phyloP scores from a whole-genome alignment of 2,329 filamentous ascomycete species.

The Chrysoporthe austroafricana region DNA sequence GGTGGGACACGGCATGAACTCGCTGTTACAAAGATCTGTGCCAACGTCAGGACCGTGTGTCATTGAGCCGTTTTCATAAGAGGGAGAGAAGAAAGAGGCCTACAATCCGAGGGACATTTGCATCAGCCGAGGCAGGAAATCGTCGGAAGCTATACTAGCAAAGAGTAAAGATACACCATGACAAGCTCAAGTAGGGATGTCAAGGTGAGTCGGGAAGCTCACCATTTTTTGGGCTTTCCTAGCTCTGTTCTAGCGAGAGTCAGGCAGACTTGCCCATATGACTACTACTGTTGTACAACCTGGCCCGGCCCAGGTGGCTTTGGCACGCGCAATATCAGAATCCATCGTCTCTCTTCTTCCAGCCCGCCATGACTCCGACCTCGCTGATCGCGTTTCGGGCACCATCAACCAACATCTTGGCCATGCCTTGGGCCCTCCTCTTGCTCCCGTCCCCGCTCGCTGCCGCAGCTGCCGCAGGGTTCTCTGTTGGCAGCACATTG shows the following conservation, averaged over 20 bases:
- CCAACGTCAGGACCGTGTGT: neutral
- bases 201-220: neutral
- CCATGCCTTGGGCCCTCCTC: slow-evolving; percentile 63
- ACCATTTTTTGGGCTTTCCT: slow-evolving; percentile 19
- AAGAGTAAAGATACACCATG: slow-evolving; percentile 7
- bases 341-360: slow-evolving; percentile 45
- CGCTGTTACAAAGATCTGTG: neutral
- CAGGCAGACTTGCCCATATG: neutral
- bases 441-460: slow-evolving; percentile 50
- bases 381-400: slow-evolving; percentile 57
- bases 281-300: neutral
- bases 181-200: too few species aligned
- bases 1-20: neutral
- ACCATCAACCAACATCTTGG: slow-evolving; percentile 67
- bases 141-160: slow-evolving; percentile 10
- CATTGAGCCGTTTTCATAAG: neutral
- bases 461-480: slow-evolving; percentile 50
- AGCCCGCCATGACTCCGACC: slow-evolving; percentile 44
- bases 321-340: slow-evolving; percentile 34
- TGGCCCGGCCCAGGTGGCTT: neutral
- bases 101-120: neutral
- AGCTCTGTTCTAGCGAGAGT: neutral
- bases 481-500: slow-evolving; percentile 92
- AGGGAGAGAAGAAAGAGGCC: neutral
- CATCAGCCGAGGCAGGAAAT: neutral